Conservation (phyloP, 1,139 yeast species). For the Taphrina betulina region DNA sequence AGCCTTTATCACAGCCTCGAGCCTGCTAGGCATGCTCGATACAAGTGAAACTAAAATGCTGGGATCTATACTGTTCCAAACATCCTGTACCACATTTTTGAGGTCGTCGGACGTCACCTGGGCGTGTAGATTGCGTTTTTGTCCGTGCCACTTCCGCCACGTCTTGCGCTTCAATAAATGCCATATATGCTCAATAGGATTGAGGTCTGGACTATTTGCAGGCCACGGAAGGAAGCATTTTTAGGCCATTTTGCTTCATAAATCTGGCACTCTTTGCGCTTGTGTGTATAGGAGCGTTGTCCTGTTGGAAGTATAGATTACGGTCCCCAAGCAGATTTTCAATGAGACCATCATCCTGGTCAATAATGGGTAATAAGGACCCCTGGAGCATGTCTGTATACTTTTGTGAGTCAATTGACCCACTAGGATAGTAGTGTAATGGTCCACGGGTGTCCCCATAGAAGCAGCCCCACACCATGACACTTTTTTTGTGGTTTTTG, state of each 20-base stretch:
- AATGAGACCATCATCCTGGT: conserved; percentile 3
- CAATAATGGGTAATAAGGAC: conserved; percentile 2
- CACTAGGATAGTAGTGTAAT: conserved; percentile 1
- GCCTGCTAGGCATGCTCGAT: neutral
- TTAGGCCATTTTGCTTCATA: conserved; percentile 4
- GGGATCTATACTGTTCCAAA: neutral
- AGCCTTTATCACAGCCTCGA: neutral
- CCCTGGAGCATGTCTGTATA: conserved; percentile 1
- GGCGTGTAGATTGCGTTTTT: neutral
- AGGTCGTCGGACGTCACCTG: neutral
- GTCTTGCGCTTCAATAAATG: neutral
- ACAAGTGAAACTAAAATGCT: neutral
- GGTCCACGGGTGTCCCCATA: conserved; percentile 3
- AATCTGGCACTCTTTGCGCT: neutral
- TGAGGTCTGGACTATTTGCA: conserved; percentile 11
- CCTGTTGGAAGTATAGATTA: conserved; percentile 1
- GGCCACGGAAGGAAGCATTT: conserved; percentile 2
- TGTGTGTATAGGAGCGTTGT: conserved; percentile 18
- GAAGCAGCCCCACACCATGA: neutral
- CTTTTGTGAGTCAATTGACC: conserved; percentile 5
- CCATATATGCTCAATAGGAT: conserved; percentile 5
- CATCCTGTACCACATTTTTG: neutral
- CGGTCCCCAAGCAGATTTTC: conserved; percentile 4
- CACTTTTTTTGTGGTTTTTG: neutral
- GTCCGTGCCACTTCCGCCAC: conserved; percentile 4